phyloP scores from a whole-genome alignment of 441 rosid genomes.

The Bocquillonia castaneifolia region DNA sequence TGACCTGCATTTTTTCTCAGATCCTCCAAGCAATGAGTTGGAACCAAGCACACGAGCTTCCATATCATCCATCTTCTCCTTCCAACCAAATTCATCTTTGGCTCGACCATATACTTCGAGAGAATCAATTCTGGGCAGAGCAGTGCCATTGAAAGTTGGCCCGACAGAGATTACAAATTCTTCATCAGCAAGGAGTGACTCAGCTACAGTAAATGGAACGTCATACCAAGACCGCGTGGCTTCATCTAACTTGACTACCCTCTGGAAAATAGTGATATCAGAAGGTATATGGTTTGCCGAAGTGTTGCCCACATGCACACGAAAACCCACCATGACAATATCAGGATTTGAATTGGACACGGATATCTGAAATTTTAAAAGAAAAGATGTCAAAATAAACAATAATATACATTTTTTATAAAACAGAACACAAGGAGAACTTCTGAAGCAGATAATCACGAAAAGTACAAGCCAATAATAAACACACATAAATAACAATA shows the following conservation, averaged over 20 bases:
- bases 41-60: conserved; percentile 96
- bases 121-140: conserved; percentile 83
- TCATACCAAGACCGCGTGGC: conserved; percentile 99
- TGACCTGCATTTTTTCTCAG: conserved; percentile 64
- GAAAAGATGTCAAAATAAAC: background rate
- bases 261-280: conserved; percentile 86
- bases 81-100: conserved; percentile 99
- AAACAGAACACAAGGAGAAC: background rate
- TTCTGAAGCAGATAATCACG: background rate
- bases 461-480: background rate
- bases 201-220: conserved; percentile 95
- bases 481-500: background rate
- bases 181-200: conserved; percentile 99
- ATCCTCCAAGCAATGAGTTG: conserved; percentile 59
- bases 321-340: conserved; percentile 98
- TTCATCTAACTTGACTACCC: conserved; percentile 94
- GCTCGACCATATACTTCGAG: conserved; percentile 99
- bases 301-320: conserved; percentile 90
- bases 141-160: conserved; percentile 79
- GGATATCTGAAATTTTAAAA: conserved; percentile 53
- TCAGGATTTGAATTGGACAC: conserved; percentile 96
- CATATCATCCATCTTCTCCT: conserved; percentile 99
- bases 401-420: background rate
- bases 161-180: conserved; percentile 86
- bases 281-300: conserved; percentile 96